Conservation (phyloP, 1,139 yeast genomes). For the Nakaseomyces glabratus region DNA sequence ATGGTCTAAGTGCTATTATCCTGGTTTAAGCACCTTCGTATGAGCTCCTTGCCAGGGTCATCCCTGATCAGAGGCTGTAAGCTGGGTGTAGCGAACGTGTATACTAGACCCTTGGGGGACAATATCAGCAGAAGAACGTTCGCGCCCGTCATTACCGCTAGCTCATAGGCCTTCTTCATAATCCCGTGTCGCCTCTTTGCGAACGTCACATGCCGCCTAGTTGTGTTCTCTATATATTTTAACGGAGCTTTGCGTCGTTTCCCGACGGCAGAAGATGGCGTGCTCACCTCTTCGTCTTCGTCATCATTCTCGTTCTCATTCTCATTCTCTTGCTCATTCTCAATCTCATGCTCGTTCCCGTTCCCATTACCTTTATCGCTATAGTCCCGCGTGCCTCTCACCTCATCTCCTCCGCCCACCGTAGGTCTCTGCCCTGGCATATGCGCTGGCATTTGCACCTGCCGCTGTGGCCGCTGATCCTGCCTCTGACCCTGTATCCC, state of each 20-base stretch:
- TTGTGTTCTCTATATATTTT: constrained; percentile 91
- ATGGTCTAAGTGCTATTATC: constrained; percentile 56
- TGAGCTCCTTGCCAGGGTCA: constrained; percentile 88
- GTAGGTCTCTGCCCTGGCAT: no score
- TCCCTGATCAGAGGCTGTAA: constrained; percentile 91
- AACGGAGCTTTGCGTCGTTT: constrained; percentile 84
- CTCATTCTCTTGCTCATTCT: constrained; percentile 7
- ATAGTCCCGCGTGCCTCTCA: no score
- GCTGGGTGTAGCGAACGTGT: constrained; percentile 95
- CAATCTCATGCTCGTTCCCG: neutral
- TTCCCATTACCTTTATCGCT: no score
- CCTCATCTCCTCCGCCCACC: no score
- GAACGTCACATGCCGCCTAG: constrained; percentile 93
- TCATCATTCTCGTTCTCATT: constrained; percentile 11
- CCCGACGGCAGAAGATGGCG: constrained; percentile 1
- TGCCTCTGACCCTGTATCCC: neutral
- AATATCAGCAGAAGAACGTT: constrained; percentile 88
- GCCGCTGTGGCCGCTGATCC: neutral
- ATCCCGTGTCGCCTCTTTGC: constrained; percentile 96
- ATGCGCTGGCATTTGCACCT: no score
- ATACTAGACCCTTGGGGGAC: constrained; percentile 91
- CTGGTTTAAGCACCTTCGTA: constrained; percentile 71
- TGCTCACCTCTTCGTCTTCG: constrained; percentile 8
- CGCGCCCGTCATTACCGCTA: constrained; percentile 90
- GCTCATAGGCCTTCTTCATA: constrained; percentile 95